phyloP scores from a whole-genome alignment of 345 rosid genomes.

The Eucalyptus curtisii region DNA sequence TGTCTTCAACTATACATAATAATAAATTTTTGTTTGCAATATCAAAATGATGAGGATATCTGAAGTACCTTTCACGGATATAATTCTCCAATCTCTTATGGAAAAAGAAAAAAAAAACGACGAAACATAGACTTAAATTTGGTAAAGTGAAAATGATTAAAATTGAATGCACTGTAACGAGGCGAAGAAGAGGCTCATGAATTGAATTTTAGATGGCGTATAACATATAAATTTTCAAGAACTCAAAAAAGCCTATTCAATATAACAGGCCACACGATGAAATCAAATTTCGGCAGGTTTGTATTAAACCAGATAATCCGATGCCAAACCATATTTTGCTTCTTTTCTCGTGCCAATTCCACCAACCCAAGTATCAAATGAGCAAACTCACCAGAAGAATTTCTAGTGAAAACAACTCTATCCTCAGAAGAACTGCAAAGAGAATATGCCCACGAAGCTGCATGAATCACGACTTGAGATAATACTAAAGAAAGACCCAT shows the following conservation, averaged over 20 bases:
- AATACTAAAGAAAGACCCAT: neutral
- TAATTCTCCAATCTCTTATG: too few species aligned
- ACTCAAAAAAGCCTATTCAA: neutral
- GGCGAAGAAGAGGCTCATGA: too few species aligned
- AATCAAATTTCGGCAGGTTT: too few species aligned
- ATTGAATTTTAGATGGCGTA: neutral
- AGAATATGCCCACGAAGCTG: neutral
- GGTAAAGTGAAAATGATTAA: too few species aligned
- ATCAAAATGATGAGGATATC: too few species aligned
- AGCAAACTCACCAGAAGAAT: neutral
- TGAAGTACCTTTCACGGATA: too few species aligned
- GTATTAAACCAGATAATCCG: neutral
- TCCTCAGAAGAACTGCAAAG: neutral
- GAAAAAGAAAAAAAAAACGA: too few species aligned
- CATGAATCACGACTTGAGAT: neutral
- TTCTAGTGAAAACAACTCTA: neutral
- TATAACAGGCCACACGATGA: neutral
- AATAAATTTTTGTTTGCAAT: too few species aligned
- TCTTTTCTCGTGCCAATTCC: neutral
- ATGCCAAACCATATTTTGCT: neutral
- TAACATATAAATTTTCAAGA: too few species aligned
- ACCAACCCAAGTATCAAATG: neutral
- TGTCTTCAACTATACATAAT: too few species aligned
- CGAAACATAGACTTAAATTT: too few species aligned
- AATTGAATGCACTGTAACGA: too few species aligned